These are phyloP conservation scores for Apiospora arundinis DNA, from an alignment of 2,329 filamentous ascomycete species.

Conservation along the genomic window DNA sequence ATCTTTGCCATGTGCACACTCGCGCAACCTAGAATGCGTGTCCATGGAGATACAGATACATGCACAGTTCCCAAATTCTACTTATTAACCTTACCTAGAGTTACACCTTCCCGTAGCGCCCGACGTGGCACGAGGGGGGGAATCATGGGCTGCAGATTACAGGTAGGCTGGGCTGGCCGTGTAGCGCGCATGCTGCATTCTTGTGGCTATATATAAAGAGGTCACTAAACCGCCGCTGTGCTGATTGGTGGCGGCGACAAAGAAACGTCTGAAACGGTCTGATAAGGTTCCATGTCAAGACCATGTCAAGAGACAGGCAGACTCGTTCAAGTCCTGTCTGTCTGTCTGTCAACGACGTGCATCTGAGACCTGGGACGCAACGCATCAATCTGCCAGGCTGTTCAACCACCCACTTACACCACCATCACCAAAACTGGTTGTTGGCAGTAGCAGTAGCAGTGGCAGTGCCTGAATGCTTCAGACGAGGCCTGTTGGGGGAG, in stretches of 20 bases:
- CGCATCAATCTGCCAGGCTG: slow-evolving; percentile 13
- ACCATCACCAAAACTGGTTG: background rate
- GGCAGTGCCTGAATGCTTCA: background rate
- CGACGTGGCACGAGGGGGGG: background rate
- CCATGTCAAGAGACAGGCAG: slow-evolving; percentile 13
- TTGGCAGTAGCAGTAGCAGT: background rate
- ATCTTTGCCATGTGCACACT: background rate
- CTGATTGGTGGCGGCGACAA: slow-evolving; percentile 12
- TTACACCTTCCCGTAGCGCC: background rate
- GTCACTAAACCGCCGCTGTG: background rate
- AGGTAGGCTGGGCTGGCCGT: background rate
- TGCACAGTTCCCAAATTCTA: background rate
- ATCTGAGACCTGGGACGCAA: slow-evolving; percentile 6
- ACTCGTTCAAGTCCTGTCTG: slow-evolving; percentile 14
- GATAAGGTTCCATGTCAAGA: slow-evolving; percentile 7
- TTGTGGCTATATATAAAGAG: slow-evolving; percentile 12
- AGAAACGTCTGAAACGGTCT: slow-evolving; percentile 18
- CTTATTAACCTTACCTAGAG: background rate
- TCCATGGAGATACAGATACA: background rate
- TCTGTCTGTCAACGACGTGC: slow-evolving; percentile 10
- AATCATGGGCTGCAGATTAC: background rate
- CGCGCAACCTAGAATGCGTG: background rate
- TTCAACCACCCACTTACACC: background rate
- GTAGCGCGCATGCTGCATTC: background rate
- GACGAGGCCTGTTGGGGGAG: background rate